Conservation (phyloP, 352 stramenopile genomes). For the Pythium apleroticum region DNA sequence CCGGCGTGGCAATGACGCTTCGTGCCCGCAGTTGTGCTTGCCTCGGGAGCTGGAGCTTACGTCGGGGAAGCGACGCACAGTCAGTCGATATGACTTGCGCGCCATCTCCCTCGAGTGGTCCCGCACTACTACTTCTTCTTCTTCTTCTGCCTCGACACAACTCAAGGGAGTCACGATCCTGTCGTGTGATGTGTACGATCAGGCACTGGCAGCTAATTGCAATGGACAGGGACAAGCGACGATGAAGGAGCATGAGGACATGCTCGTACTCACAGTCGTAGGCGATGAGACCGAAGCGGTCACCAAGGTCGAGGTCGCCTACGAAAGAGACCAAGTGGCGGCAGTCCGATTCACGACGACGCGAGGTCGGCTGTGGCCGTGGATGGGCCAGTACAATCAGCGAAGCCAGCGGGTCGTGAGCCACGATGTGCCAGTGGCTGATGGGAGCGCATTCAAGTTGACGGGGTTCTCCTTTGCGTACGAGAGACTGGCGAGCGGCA, state of each 20-base stretch:
- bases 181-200: background rate
- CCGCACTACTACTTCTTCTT: no score
- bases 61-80: background rate
- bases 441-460: background rate
- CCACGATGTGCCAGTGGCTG: background rate
- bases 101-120: background rate
- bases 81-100: background rate
- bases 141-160: no score
- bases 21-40: background rate
- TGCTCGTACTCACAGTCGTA: background rate
- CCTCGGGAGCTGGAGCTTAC: background rate
- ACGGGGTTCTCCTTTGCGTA: background rate
- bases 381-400: background rate
- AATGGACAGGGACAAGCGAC: background rate
- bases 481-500: no score
- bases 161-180: no score
- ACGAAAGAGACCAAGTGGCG: background rate
- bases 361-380: background rate
- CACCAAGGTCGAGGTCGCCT: background rate
- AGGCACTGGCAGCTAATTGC: background rate
- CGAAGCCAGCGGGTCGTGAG: background rate
- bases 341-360: background rate
- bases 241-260: background rate
- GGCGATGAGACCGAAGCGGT: background rate
- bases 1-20: background rate